phyloP scores from a whole-genome alignment of 768 basidiomycete species.

The Paxillus ammoniavirescens region DNA sequence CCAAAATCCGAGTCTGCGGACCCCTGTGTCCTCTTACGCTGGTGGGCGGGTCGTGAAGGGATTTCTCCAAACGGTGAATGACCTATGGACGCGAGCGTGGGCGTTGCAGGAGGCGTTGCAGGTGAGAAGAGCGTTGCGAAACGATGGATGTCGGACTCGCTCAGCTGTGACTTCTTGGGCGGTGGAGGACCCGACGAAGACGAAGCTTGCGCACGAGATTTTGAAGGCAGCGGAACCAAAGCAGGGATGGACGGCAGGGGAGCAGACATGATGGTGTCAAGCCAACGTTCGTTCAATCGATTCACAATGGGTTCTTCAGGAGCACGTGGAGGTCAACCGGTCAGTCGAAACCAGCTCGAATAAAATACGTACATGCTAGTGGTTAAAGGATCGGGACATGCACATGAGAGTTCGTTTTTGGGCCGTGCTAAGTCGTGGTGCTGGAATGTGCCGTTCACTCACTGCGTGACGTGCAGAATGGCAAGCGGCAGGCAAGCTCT shows the following conservation, averaged over 20 bases:
- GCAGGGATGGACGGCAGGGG: neutral
- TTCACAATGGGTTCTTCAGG: too few relatives aligned
- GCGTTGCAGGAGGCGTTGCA: conserved; percentile 31
- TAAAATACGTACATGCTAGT: neutral
- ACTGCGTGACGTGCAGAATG: neutral
- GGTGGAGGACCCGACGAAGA: neutral
- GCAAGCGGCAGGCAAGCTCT: neutral
- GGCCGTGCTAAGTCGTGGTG: neutral
- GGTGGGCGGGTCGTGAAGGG: neutral
- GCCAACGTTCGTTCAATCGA: too few relatives aligned
- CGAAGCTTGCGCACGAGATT: neutral
- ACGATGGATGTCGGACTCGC: conserved; percentile 35
- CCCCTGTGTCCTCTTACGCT: conserved; percentile 13
- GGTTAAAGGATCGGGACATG: neutral
- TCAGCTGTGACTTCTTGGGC: neutral
- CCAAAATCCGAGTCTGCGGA: conserved; percentile 56
- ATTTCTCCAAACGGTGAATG: neutral
- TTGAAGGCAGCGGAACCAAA: neutral
- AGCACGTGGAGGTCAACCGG: too few relatives aligned
- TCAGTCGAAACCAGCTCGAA: neutral
- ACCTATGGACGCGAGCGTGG: conserved; percentile 7
- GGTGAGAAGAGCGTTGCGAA: conserved; percentile 46
- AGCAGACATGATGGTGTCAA: neutral
- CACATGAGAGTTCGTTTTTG: neutral
- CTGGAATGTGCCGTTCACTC: neutral